Evolutionary conservation across 164 flowering plant species (phyloP).

Genomic region (Stephania japonica): DNA sequence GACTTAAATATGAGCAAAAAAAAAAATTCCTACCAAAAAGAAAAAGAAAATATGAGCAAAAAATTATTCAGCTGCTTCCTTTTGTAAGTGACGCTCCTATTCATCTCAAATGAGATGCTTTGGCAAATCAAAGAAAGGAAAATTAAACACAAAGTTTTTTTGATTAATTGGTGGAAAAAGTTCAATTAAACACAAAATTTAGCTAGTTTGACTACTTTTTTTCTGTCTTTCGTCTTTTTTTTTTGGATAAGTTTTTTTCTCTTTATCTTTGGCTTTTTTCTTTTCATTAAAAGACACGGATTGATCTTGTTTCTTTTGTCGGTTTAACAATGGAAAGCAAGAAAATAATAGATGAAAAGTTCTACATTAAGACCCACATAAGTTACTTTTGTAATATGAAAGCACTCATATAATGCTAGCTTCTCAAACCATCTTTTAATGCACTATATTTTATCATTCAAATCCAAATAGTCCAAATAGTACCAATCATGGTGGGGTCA

Average conservation of each 20-base stretch:
- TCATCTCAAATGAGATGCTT: too few relatives aligned
- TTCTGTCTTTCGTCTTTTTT: too few relatives aligned
- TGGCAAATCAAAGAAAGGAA: too few relatives aligned
- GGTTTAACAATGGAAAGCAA: background rate
- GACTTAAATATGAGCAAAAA: too few relatives aligned
- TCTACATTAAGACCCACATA: background rate
- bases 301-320: background rate
- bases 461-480: background rate
- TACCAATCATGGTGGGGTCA: slow-evolving; percentile 4
- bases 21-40: too few relatives aligned
- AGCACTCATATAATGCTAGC: background rate
- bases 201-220: too few relatives aligned
- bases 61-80: too few relatives aligned
- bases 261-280: background rate
- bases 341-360: background rate
- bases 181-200: too few relatives aligned
- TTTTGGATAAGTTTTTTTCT: background rate
- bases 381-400: background rate
- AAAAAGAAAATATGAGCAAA: too few relatives aligned
- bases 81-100: too few relatives aligned
- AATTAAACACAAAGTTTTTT: too few relatives aligned
- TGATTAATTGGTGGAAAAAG: too few relatives aligned
- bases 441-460: background rate
- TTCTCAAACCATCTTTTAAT: background rate
- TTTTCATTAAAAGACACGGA: background rate